Evolutionary conservation across 345 rosid species (phyloP).

Genomic region (Boechera retrofracta): DNA sequence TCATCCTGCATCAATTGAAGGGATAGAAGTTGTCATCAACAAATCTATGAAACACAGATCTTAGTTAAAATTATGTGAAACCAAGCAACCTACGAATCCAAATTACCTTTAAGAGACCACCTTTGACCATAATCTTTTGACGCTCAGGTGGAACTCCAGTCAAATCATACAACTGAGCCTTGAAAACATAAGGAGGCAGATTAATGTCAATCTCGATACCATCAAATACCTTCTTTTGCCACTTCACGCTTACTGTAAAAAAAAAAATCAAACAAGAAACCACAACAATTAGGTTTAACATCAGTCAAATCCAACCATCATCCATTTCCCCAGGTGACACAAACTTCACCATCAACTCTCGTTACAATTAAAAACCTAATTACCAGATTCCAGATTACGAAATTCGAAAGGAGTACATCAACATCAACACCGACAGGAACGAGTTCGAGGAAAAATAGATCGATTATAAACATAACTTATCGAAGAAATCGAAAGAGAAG

Average conservation of each 20-base stretch:
- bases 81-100: neutral
- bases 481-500: constrained; percentile 9
- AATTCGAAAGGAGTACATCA: constrained; percentile 1
- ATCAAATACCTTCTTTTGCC: constrained; percentile 90
- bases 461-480: neutral
- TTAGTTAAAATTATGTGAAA: neutral
- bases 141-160: constrained; percentile 96
- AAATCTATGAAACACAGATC: constrained; percentile 12
- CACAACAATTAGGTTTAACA: constrained; percentile 13
- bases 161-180: constrained; percentile 84
- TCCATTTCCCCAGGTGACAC: neutral
- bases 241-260: constrained; percentile 78
- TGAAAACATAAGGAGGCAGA: constrained; percentile 87
- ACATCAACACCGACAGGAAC: constrained; percentile 20
- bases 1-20: constrained; percentile 66
- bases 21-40: constrained; percentile 3
- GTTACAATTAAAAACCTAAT: neutral
- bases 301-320: neutral
- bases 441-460: neutral
- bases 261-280: constrained; percentile 10
- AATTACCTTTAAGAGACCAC: constrained; percentile 85
- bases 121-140: constrained; percentile 98
- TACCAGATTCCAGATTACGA: constrained; percentile 15
- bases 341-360: constrained; percentile 4
- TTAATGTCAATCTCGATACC: constrained; percentile 77